These are phyloP conservation scores for Arachis stenosperma DNA, from an alignment of 306 rosid species.

Conservation along the genomic window DNA sequence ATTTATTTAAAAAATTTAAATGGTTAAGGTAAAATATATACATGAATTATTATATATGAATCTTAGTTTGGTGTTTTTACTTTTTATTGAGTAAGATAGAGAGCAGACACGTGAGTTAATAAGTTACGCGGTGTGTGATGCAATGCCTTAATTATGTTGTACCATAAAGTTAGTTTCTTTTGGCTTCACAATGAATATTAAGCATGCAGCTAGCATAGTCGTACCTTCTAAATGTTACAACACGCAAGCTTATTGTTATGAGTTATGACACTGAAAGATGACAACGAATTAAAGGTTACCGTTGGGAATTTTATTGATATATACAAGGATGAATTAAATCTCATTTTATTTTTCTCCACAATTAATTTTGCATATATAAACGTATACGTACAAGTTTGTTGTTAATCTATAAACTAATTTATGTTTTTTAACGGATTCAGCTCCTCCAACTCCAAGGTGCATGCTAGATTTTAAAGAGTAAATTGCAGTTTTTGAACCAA, in stretches of 20 bases:
- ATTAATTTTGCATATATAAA: no score
- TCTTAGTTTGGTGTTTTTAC: no score
- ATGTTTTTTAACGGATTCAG: no score
- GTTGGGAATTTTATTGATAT: not conserved
- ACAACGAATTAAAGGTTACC: not conserved
- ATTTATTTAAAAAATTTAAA: no score
- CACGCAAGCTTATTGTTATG: constrained; percentile 43
- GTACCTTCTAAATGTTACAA: constrained; percentile 30
- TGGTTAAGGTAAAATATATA: no score
- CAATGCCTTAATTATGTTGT: constrained; percentile 16
- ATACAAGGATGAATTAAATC: not conserved
- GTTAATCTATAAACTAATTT: not conserved
- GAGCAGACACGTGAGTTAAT: constrained; percentile 14
- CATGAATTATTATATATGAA: no score
- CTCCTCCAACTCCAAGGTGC: no score
- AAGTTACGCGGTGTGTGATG: not conserved
- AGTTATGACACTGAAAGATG: constrained; percentile 11
- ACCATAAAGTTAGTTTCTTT: constrained; percentile 13
- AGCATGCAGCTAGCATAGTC: constrained; percentile 9
- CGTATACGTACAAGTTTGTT: no score
- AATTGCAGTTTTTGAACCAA: no score
- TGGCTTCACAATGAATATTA: constrained; percentile 39
- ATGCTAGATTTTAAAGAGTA: no score
- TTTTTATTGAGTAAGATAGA: no score
- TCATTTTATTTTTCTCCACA: not conserved